Conservation (phyloP, 345 rosid genomes). For the Adansonia digitata region DNA sequence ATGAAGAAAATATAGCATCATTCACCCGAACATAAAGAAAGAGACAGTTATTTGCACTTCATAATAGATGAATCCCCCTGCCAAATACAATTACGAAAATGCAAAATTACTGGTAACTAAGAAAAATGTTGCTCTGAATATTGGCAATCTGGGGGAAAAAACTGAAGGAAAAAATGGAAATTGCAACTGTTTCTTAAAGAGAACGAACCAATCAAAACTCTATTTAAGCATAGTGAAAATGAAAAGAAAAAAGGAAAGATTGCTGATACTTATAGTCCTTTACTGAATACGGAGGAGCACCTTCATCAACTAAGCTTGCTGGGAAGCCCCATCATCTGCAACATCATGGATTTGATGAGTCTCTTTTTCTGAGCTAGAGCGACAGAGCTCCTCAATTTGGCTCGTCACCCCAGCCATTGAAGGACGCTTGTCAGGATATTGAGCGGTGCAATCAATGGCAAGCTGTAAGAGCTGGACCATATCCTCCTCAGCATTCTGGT, state of each 20-base stretch:
- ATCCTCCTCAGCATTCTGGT: conserved; percentile 67
- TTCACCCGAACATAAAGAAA: not conserved
- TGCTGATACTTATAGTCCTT: not conserved
- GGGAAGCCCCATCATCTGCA: not conserved
- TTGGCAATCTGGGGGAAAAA: not conserved
- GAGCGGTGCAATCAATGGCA: conserved; percentile 72
- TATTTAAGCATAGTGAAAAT: not conserved
- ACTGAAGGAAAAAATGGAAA: not conserved
- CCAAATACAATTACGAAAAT: not conserved
- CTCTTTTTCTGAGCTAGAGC: conserved; percentile 18
- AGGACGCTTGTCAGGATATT: conserved; percentile 74
- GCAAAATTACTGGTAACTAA: not conserved
- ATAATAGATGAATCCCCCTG: not conserved
- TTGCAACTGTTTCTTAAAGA: not conserved
- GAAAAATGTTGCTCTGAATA: not conserved
- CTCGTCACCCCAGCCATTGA: conserved; percentile 61
- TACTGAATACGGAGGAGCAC: not conserved
- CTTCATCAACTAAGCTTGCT: no score
- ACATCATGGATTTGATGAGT: not conserved
- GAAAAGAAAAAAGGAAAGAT: not conserved
- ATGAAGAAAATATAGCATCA: not conserved
- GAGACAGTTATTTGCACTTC: not conserved
- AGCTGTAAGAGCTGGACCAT: conserved; percentile 36
- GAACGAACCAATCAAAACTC: not conserved
- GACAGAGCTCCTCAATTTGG: conserved; percentile 54